phyloP scores from a whole-genome alignment of 768 basidiomycete species.

The Russula sp. region DNA sequence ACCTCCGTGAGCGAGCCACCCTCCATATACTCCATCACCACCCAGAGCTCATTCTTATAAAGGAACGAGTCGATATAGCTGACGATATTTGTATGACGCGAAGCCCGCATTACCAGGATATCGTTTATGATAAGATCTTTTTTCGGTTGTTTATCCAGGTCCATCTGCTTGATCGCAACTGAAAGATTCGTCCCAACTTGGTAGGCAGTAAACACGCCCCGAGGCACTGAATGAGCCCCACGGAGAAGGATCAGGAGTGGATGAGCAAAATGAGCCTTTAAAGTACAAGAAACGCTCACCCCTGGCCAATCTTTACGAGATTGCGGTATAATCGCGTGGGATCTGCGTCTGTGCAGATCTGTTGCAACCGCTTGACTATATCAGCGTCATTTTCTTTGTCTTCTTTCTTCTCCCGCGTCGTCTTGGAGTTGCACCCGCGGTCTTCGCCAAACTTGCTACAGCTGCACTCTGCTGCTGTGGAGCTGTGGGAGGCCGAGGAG shows the following conservation, averaged over 20 bases:
- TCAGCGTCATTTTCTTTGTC: constrained; percentile 82
- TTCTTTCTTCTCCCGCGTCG: constrained; percentile 41
- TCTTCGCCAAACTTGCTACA: constrained; percentile 62
- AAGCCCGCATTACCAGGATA: constrained; percentile 97
- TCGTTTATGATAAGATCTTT: constrained; percentile 99
- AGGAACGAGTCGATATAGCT: constrained; percentile 99
- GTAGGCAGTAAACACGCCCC: constrained; percentile 97
- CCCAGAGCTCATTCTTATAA: constrained; percentile 97
- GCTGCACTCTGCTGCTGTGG: constrained; percentile 58
- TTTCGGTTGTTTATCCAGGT: constrained; percentile 98
- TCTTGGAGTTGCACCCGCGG: constrained; percentile 74
- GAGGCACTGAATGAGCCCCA: constrained; percentile 60
- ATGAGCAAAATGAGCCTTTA: constrained; percentile 2
- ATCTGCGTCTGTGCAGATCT: constrained; percentile 96
- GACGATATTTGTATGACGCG: constrained; percentile 97
- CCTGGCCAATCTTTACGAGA: constrained; percentile 96
- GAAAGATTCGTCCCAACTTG: constrained; percentile 92
- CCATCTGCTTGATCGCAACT: constrained; percentile 99
- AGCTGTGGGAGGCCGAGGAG: constrained; percentile 29
- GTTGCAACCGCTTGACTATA: constrained; percentile 84
- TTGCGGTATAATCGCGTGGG: constrained; percentile 86
- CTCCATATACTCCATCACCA: constrained; percentile 99
- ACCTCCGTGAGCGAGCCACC: constrained; percentile 93
- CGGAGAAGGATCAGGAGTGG: background rate
- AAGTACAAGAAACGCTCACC: constrained; percentile 54